Base-by-base conservation (phyloP, 345 rosid species). In the Noccaea bulbosa region DNA sequence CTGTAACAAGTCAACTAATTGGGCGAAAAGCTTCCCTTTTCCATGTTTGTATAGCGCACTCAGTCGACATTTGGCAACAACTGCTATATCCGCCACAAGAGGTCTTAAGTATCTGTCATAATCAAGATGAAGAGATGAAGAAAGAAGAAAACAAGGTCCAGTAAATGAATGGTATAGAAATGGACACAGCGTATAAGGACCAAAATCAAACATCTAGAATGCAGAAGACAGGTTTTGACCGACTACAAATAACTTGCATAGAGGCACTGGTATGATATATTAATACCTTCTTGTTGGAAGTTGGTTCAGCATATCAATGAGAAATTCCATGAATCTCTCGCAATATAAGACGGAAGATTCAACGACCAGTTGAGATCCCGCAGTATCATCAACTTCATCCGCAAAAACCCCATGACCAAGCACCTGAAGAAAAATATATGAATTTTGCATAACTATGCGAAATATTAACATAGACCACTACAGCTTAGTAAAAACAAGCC, bases 291-390 rank as follows among this genome's bases (percentile, higher is more conserved):
- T 91, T 17, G 99, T 94, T 38, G 99, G 99, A 71, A 94, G 87
- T 79, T 94, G 99, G 82, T 96, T 94, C 77, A 94, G 78, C 72
- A 94, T 78, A 78, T 94, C 99, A 54, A 94, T 94, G 69, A 94
- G 95, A 83, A 94, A 94, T 72, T 94, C 99, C 85, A 94, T 82
- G 81, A 94, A 94, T 71, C 97, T 91, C 83, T 94, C 99, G 30
- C 99, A 91, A 62, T 91, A 91, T 65, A 94, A 74, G 49, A 91
- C 82, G 46, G 89, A 86, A 44, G 96, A 87, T 73, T 93, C 96
- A 71, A 89, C 88, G 20, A 83, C 76, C 78, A 81, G 77, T 35
- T 69, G 80, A 51, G 70, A 71, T 47, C 81, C 71, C 60, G 55
- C 51, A 65, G 79, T 72, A 46, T 63, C 80, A 69, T 72, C 71